phyloP scores from a whole-genome alignment of 192 early-diverging fungal species.

The Coemansia reversa region DNA sequence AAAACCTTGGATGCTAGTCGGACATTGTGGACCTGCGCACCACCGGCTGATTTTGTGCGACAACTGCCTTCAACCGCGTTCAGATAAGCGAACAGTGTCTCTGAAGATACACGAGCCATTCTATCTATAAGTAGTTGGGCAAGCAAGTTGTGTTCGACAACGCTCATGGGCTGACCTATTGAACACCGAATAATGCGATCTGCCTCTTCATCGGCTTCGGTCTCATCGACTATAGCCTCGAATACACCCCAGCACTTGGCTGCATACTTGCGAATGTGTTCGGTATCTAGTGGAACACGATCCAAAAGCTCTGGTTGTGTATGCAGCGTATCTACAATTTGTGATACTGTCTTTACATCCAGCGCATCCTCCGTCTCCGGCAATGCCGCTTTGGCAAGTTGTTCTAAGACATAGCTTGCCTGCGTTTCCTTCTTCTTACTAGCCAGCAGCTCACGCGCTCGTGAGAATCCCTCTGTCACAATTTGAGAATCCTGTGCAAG shows the following conservation, averaged over 20 bases:
- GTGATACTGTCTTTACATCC: conserved; percentile 10
- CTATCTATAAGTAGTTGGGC: conserved; percentile 24
- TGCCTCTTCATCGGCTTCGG: not conserved
- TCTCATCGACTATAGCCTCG: conserved; percentile 9
- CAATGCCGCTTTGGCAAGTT: conserved; percentile 19
- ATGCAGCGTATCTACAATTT: conserved; percentile 6
- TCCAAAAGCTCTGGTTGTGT: conserved; percentile 20
- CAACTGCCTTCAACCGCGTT: conserved; percentile 48
- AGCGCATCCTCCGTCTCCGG: conserved; percentile 2
- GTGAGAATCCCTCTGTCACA: conserved; percentile 13
- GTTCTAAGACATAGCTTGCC: conserved; percentile 16
- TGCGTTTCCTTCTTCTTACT: conserved; percentile 7
- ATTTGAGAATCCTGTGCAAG: conserved; percentile 12
- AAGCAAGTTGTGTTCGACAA: conserved; percentile 31
- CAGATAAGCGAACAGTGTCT: conserved; percentile 38
- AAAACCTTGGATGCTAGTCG: conserved; percentile 32
- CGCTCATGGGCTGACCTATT: conserved; percentile 34
- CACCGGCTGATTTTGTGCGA: conserved; percentile 14
- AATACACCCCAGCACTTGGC: conserved; percentile 27
- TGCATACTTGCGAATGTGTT: conserved; percentile 28
- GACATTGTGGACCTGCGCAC: conserved; percentile 30
- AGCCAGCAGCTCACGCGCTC: conserved; percentile 14
- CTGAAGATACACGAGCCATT: conserved; percentile 5
- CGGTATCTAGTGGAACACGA: conserved; percentile 10
- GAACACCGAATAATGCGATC: conserved; percentile 21